Conservation (phyloP, 257 asterid genomes). For the Paulownia fortunei region DNA sequence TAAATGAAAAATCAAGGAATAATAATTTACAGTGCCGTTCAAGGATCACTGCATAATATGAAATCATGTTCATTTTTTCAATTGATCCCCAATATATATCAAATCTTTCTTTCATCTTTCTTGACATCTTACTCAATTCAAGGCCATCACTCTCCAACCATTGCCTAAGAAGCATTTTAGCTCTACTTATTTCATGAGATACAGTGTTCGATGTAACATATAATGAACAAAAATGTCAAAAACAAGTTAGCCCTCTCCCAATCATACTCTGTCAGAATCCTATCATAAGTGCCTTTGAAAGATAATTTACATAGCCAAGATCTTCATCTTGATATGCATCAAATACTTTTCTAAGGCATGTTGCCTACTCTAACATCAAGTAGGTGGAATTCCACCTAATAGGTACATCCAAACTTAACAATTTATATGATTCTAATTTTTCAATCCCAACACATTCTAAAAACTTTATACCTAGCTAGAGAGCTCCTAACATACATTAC, state of each 20-base stretch:
- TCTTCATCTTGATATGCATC: background rate
- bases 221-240: background rate
- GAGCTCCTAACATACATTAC: constrained; percentile 7
- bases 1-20: background rate
- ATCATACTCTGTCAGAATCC: background rate
- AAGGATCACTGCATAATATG: background rate
- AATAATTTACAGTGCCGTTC: constrained; percentile 4
- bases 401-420: constrained; percentile 4
- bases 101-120: background rate
- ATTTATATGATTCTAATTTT: background rate
- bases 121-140: background rate
- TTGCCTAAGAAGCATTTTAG: background rate
- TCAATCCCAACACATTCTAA: background rate
- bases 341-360: background rate
- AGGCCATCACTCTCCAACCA: background rate
- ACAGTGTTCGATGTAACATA: background rate
- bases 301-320: background rate
- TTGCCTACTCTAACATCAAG: constrained; percentile 15
- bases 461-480: background rate
- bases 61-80: constrained; percentile 1
- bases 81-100: constrained; percentile 9
- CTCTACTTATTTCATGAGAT: background rate
- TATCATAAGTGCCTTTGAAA: background rate
- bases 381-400: constrained; percentile 24
- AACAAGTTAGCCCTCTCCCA: background rate